Conservation (phyloP, 768 basidiomycete genomes). For the Tylopilus subfusipes region DNA sequence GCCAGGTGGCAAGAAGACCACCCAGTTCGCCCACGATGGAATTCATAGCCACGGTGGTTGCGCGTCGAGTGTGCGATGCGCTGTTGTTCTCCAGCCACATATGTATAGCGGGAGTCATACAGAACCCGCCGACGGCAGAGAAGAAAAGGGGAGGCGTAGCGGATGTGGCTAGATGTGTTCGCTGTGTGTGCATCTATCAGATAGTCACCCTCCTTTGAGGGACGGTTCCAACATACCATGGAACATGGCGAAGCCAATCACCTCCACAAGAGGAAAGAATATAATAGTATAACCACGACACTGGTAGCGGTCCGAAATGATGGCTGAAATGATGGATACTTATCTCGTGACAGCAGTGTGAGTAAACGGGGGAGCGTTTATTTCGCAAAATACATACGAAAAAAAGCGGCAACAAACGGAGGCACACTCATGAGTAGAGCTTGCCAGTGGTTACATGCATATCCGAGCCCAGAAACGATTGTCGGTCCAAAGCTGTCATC, state of each 20-base stretch:
- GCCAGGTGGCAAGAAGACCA: neutral
- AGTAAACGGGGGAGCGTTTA: neutral
- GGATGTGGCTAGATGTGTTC: conserved; percentile 34
- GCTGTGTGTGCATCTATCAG: conserved; percentile 11
- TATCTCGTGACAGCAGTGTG: neutral
- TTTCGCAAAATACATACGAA: conserved; percentile 38
- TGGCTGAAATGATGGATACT: conserved; percentile 30
- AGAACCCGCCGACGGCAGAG: conserved; percentile 49
- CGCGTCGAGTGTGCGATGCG: conserved; percentile 1
- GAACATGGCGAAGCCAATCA: conserved; percentile 56
- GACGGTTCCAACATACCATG: conserved; percentile 30
- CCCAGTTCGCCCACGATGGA: neutral
- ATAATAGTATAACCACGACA: conserved; percentile 49
- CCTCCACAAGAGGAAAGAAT: conserved; percentile 39
- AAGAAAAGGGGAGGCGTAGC: conserved; percentile 59
- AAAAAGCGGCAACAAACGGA: neutral
- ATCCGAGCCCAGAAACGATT: conserved; percentile 54
- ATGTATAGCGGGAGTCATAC: neutral
- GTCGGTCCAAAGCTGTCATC: conserved; percentile 57
- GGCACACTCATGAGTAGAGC: conserved; percentile 64
- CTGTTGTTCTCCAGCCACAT: conserved; percentile 4
- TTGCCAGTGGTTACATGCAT: conserved; percentile 42
- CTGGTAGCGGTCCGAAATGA: conserved; percentile 51
- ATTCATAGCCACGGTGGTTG: neutral
- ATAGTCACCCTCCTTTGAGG: neutral